Percentiles rank a stretch among this genome's conserved stretches.
These are phyloP conservation scores for Alnus glutinosa DNA, from an alignment of 306 rosid species.

Conservation along the genomic window DNA sequence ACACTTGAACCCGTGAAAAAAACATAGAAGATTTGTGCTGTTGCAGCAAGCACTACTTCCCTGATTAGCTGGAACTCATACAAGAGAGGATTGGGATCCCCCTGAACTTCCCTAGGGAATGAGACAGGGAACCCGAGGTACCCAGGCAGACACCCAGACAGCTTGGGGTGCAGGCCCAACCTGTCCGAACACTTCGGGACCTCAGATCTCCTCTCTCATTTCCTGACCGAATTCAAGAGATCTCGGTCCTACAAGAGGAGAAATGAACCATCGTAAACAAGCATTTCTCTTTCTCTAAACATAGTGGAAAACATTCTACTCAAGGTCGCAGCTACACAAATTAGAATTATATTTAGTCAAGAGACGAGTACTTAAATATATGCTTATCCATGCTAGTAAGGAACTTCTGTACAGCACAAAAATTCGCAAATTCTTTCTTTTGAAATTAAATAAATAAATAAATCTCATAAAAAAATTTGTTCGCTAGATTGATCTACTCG, in stretches of 20 bases:
- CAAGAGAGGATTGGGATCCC: background rate
- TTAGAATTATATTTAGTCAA: background rate
- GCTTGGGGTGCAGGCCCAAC: too few relatives aligned
- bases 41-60: background rate
- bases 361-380: background rate
- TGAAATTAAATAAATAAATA: slow-evolving; percentile 9
- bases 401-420: background rate
- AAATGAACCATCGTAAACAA: background rate
- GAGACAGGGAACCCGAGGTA: too few relatives aligned
- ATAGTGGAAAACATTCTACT: background rate
- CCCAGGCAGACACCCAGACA: too few relatives aligned
- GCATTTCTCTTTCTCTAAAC: background rate
- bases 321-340: background rate
- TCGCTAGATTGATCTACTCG: slow-evolving; percentile 25
- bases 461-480: slow-evolving; percentile 13
- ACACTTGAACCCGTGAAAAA: background rate
- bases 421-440: slow-evolving; percentile 24
- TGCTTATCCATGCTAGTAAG: background rate
- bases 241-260: background rate
- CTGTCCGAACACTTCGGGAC: too few relatives aligned
- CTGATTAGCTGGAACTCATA: background rate
- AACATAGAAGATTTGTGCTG: too few relatives aligned
- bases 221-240: too few relatives aligned
- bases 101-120: too few relatives aligned
- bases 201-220: too few relatives aligned